Evolutionary conservation across 2,329 filamentous ascomycete genomes (phyloP).

Genomic region (Xylaria multiplex): DNA sequence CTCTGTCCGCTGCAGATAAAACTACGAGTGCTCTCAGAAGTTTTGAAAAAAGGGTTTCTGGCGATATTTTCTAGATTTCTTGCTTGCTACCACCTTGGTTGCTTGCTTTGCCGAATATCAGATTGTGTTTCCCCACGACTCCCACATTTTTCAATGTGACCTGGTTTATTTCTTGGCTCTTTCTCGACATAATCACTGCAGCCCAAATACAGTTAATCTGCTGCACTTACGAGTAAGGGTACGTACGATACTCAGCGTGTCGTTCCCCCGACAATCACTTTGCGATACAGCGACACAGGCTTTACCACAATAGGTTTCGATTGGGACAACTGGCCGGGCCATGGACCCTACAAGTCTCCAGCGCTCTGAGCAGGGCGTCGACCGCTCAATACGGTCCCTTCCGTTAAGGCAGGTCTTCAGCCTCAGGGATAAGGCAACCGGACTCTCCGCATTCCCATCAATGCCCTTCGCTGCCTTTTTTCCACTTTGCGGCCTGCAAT

Average conservation of each 20-base stretch:
- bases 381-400: slow-evolving; percentile 18
- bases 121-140: not conserved
- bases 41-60: not conserved
- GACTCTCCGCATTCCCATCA: not conserved
- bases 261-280: not conserved
- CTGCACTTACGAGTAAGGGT: not conserved
- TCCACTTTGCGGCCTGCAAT: not conserved
- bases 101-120: not conserved
- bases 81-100: not conserved
- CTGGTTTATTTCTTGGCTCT: not conserved
- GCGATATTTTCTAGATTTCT: not conserved
- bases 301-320: not conserved
- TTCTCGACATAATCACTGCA: not conserved
- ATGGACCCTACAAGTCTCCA: not conserved
- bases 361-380: not conserved
- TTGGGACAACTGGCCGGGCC: not conserved
- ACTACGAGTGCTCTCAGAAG: not conserved
- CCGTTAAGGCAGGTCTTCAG: not conserved
- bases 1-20: not conserved
- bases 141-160: not conserved
- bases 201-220: not conserved
- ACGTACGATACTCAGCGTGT: not conserved
- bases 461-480: slow-evolving; percentile 24
- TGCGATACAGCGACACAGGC: not conserved
- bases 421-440: slow-evolving; percentile 25